Percentiles rank a stretch among this genome's conserved stretches.
Evolutionary conservation across 371 early-diverging fungal genomes (phyloP).

Genomic region (Actinomucor elegans): DNA sequence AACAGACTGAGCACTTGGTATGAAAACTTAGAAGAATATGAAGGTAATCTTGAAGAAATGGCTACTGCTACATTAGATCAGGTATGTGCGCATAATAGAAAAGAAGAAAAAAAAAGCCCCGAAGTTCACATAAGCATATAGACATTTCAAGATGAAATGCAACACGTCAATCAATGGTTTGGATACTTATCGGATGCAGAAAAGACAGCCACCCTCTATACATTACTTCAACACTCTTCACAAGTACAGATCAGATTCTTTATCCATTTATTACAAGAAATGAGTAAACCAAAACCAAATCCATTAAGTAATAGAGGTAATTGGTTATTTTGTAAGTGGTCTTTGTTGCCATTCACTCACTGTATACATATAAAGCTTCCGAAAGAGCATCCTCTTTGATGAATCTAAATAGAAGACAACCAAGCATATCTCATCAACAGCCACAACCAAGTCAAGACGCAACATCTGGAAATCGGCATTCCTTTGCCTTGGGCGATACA

Average conservation of each 20-base stretch:
- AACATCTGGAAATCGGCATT: slow-evolving; percentile 18
- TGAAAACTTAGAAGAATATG: slow-evolving; percentile 88
- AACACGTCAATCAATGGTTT: slow-evolving; percentile 96
- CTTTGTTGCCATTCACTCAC: slow-evolving; percentile 49
- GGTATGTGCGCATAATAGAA: slow-evolving; percentile 17
- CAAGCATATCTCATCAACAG: neutral
- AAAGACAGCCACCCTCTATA: slow-evolving; percentile 88
- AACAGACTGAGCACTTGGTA: slow-evolving; percentile 85
- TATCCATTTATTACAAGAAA: slow-evolving; percentile 86
- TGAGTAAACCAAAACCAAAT: slow-evolving; percentile 35
- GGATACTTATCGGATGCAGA: slow-evolving; percentile 86
- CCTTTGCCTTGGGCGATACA: slow-evolving; percentile 58
- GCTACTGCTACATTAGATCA: slow-evolving; percentile 85
- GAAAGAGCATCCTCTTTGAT: slow-evolving; percentile 26
- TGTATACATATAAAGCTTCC: slow-evolving; percentile 26
- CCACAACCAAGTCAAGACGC: neutral
- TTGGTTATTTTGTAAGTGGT: too few species aligned
- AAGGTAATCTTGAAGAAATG: slow-evolving; percentile 93
- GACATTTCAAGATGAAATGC: slow-evolving; percentile 53
- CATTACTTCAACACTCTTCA: slow-evolving; percentile 84
- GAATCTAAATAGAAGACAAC: slow-evolving; percentile 10
- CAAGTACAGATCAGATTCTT: slow-evolving; percentile 91
- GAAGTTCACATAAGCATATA: neutral
- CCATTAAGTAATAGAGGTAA: slow-evolving; percentile 69
- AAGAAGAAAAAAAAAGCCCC: slow-evolving; percentile 2